Base-by-base conservation (phyloP, 176 grass and related monocot genomes). In the Aegilops bicornis region DNA sequence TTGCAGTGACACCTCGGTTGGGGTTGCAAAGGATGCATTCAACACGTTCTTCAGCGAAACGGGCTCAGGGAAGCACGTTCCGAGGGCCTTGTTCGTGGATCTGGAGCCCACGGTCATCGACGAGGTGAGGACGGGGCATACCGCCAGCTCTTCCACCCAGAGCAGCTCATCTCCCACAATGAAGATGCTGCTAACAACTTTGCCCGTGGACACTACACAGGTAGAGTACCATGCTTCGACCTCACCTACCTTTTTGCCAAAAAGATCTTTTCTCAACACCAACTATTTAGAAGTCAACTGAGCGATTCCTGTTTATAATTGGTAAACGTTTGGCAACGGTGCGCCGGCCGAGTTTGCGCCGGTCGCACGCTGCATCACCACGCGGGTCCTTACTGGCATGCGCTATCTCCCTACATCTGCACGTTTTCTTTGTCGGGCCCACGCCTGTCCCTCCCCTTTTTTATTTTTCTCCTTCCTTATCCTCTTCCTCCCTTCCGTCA, bases 21-120 rank as follows among this genome's bases (percentile, higher is more conserved):
- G 93, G 73, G 8, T 86, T 23, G 88, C 87, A 12, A 95, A 73
- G 82, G 93, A 95, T 84, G 90, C 93, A 68, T 95, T 95, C 84
- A 95, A 95, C 90, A 95, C 93, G 30, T 95, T 95, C 90, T 95
- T 95, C 82, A 92, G 93, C 10, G 93, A 95, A 73, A 95, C 93
- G 1, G 58, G 93, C n/a, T 77, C 90, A 19, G 93, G 93, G 48
- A 95, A 95, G 81, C 93, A 92, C 6, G 93, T 95, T 10, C 93
- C 93, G 10, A 92, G 93, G 83, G 93, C 93, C 15, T 24, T 95
- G 74, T 92, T 95, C 40, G 90, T 95, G 11, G 93, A 95, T 48
- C 85, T 95, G 74, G 93, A 95, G 82, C 93, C 93, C 22, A 86
- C 90, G 7, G 93, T 95, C 29, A 92, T 95, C 12, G 93, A 95